Percentiles rank a stretch among this genome's conserved stretches.
These are phyloP conservation scores for Eucalyptus shirleyi DNA, from an alignment of 345 rosid species.

Conservation along the genomic window DNA sequence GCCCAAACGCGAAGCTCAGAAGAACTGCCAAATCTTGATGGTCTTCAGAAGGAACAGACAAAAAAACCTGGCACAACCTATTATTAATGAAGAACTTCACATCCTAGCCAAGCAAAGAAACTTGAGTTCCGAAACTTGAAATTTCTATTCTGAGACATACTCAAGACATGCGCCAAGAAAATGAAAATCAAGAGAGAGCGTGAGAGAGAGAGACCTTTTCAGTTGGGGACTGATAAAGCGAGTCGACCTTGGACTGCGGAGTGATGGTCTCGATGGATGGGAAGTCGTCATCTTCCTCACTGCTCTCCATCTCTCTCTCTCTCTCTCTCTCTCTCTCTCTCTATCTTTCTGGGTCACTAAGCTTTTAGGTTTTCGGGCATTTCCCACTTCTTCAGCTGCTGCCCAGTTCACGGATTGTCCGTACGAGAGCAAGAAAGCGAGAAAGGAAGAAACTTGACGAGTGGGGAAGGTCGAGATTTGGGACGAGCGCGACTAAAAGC, in stretches of 20 bases:
- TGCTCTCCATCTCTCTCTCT: conserved; percentile 51
- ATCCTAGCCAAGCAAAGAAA: not conserved
- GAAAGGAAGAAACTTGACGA: not conserved
- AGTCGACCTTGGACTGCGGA: conserved; percentile 84
- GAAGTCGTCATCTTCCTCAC: conserved; percentile 96
- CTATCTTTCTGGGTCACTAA: not conserved
- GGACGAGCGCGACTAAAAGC: not conserved
- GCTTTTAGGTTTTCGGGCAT: not conserved
- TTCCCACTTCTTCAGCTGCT: not conserved
- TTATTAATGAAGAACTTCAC: not conserved
- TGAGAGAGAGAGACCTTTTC: conserved; percentile 47
- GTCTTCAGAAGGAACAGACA: not conserved
- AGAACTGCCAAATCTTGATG: not conserved
- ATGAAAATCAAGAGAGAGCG: not conserved
- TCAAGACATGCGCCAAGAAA: not conserved
- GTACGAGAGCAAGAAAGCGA: not conserved
- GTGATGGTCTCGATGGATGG: conserved; percentile 76
- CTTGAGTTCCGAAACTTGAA: not conserved
- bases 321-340: not conserved
- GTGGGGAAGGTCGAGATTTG: not conserved
- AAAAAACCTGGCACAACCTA: not conserved
- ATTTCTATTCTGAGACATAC: not conserved
- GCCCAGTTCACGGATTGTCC: not conserved
- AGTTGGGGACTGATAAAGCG: conserved; percentile 69
- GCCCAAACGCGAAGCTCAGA: not conserved